These are phyloP conservation scores for Phytomonas francai DNA, from an alignment of 208 protist genomes.

Conservation along the genomic window DNA sequence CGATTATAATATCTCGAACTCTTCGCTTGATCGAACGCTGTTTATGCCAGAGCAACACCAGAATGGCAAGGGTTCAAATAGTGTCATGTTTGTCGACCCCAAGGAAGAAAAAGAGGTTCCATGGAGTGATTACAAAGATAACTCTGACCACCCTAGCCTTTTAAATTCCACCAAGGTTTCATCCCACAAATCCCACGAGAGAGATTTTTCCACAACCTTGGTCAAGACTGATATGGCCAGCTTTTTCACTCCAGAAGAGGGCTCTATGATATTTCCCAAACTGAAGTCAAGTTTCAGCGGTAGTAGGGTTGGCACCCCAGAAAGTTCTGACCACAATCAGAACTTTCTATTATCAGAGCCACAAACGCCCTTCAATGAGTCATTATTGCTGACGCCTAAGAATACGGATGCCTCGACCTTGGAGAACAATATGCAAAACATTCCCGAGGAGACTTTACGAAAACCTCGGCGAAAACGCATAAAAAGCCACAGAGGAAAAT, in stretches of 20 bases:
- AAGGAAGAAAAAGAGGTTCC: background rate
- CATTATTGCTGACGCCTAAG: background rate
- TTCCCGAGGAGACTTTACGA: background rate
- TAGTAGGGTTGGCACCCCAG: background rate
- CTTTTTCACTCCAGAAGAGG: background rate
- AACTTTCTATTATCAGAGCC: background rate
- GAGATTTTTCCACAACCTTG: no score
- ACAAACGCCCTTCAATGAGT: background rate
- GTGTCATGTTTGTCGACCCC: background rate
- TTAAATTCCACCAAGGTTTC: background rate
- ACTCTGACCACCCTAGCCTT: background rate
- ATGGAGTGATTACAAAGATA: background rate
- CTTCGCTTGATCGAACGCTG: slow-evolving; percentile 14
- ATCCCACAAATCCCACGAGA: background rate
- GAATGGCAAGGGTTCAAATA: background rate
- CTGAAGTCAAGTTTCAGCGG: background rate
- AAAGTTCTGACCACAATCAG: background rate
- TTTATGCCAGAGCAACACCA: slow-evolving; percentile 8
- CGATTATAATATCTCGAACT: slow-evolving; percentile 5
- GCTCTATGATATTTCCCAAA: background rate
- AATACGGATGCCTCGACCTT: background rate
- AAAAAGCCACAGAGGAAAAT: background rate
- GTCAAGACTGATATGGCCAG: background rate
- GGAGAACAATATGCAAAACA: background rate
- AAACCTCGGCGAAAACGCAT: background rate